These are phyloP conservation scores for Ogataea saltuana DNA, from an alignment of 805 yeast genomes.

Conservation along the genomic window DNA sequence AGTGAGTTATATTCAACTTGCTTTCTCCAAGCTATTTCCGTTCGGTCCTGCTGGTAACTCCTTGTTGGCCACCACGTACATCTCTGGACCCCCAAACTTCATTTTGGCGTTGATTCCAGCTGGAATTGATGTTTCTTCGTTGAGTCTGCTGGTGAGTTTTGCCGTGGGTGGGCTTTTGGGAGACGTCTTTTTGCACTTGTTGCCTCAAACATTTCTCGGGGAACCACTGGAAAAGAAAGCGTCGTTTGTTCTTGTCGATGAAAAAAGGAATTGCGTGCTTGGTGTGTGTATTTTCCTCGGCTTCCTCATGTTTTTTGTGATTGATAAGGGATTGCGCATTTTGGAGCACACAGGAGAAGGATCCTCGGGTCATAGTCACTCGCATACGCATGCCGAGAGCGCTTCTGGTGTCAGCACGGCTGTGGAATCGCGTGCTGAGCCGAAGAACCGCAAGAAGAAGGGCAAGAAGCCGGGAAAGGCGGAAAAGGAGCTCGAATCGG, in stretches of 20 bases:
- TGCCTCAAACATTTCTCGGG: constrained; percentile 68
- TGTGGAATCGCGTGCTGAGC: neutral
- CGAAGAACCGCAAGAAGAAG: constrained; percentile 12
- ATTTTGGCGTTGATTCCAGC: constrained; percentile 59
- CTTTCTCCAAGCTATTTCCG: constrained; percentile 48
- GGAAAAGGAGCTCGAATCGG: constrained; percentile 7
- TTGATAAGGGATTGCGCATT: constrained; percentile 62
- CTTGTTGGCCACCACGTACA: constrained; percentile 59
- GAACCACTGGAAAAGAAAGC: constrained; percentile 45
- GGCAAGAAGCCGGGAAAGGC: constrained; percentile 26
- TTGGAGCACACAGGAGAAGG: constrained; percentile 39
- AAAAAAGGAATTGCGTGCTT: constrained; percentile 45
- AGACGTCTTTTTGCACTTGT: constrained; percentile 68
- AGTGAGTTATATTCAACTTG: constrained; percentile 35
- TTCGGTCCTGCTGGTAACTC: constrained; percentile 64
- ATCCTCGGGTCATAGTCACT: constrained; percentile 45
- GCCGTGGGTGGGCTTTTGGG: constrained; percentile 79
- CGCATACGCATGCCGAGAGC: constrained; percentile 35
- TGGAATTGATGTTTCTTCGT: constrained; percentile 48
- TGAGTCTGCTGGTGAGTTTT: constrained; percentile 62
- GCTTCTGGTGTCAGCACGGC: constrained; percentile 12
- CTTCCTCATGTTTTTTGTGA: constrained; percentile 56
- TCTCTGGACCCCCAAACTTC: constrained; percentile 65
- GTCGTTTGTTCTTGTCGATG: constrained; percentile 52
- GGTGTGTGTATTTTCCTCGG: constrained; percentile 63